Conservation (phyloP, 2,329 filamentous ascomycete genomes). For the Paecilomyces sp. region DNA sequence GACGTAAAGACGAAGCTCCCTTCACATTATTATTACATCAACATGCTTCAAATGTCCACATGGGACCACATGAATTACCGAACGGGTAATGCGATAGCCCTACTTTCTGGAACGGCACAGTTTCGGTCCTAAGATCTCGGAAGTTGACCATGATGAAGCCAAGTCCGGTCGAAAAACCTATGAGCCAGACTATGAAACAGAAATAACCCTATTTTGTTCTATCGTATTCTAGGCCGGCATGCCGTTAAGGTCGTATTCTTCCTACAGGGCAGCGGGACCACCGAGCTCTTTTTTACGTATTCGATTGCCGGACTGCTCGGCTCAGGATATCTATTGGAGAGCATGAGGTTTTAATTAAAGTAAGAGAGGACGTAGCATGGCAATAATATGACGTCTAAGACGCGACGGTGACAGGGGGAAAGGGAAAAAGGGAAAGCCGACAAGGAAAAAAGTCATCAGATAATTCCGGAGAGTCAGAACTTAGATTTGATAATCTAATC, state of each 20-base stretch:
- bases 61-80: too few relatives aligned
- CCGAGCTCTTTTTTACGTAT: neutral
- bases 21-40: too few relatives aligned
- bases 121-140: too few relatives aligned
- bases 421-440: too few relatives aligned
- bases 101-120: too few relatives aligned
- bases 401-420: too few relatives aligned
- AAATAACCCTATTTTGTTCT: neutral
- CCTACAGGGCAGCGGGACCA: neutral
- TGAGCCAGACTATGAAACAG: neutral
- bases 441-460: neutral
- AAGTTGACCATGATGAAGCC: too few relatives aligned
- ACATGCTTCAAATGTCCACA: too few relatives aligned
- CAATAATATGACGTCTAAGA: neutral
- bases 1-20: too few relatives aligned
- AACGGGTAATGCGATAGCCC: too few relatives aligned
- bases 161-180: too few relatives aligned
- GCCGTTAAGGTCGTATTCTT: neutral
- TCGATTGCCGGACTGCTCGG: neutral
- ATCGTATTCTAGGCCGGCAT: neutral
- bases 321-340: neutral
- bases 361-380: neutral
- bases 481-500: conserved; percentile 26
- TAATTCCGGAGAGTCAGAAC: conserved; percentile 5
- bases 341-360: neutral